Base-by-base conservation (phyloP, 495 filamentous ascomycete species). In the Cenococcum geophilum region DNA sequence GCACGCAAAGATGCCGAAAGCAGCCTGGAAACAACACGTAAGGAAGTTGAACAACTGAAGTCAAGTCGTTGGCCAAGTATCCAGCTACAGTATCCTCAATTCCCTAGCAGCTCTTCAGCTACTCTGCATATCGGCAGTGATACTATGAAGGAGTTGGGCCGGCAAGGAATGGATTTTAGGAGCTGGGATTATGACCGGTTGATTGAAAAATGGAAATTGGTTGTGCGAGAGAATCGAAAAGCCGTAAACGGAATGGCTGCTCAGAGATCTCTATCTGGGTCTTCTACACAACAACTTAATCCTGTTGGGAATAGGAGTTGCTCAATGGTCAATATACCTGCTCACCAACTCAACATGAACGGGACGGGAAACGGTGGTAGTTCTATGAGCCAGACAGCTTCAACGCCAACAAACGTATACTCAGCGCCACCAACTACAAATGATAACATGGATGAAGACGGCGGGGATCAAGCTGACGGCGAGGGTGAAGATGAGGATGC, bases 1-100 rank as follows among this genome's bases (percentile, higher is more conserved):
- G 81, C 84, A 63, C 78, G 83, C n/a, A 77, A 83, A 59, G 80
- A 81, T 16, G 64, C 84, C 1, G 83, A 87, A 59, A 77, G 81
- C 16, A 76, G 78, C 35, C 80, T 91, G 23, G 83, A 85, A 20
- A 70, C 77, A 10, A 78, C 84, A 1, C 80, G 83, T 51, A 85
- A 89, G 67, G 87, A 95, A 70, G 84, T 85, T 22, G 82, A 82
- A 40, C 84, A 91, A 67, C 79, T 93, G 21, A 86, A 83, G 56
- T 73, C 76, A 0, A 86, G 89, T 80, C 45, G 78, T 81, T 20
- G 79, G 83, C 56, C 84, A 90, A 67, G 84, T 87, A 68, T 85
- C 87, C 88, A 68, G 86, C 87, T 8, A 78, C 83, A 92, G 65
- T 88, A 88, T 67, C 80, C 81, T 22, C 76, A 86, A n/a, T 76